Evolutionary conservation across 805 yeast genomes (phyloP), one percentile per base, ranked within the genome.

Genomic region (Ogataea thermomethanolica): DNA sequence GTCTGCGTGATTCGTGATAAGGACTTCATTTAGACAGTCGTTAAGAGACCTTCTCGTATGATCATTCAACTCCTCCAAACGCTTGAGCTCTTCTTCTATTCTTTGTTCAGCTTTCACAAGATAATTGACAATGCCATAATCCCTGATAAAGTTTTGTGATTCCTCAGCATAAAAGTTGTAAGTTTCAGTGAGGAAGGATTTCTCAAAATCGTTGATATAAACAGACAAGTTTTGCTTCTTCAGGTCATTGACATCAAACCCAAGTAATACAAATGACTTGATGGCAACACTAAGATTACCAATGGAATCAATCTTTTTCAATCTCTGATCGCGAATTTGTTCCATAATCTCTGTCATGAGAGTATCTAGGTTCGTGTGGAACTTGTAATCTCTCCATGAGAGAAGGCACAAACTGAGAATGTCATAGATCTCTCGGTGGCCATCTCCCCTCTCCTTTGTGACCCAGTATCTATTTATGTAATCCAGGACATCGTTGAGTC

Each of bases 381-480:
- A 91, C 77, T 93, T 74, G 44, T 79, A 77, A 44, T 79, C 78
- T 56, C 84, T 82, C 99, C 99, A 93, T 35, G 86, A 81, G 50
- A 89, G 72, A 37, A 91, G 68, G 37, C 96, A 84, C 48, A 93
- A 70, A 4, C 96, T 88, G 59, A 89, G 82, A 15, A 95, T 95
- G 62, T 93, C 99, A 62, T 80, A 88, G 33, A 93, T 81, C 55
- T 87, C 89, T 48, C 89, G 75, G 55, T 87, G 78, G 12, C 97
- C 97, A 59, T 91, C 97, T 30, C 88, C 84, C 56, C 98, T 76
- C 64, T 91, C 98, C 57, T 95, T 90, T 53, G 84, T 85, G 31
- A 95, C 96, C 99, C 99, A 93, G 65, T 91, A 93, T 46, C 98
- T 76, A 64, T 93, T 93, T 76, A 93, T 80, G 64, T 93, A 93